Evolutionary conservation across 169 alveolate genomes (phyloP), one percentile per base, ranked within the genome.

Genomic region (Plasmodium chabaudi): DNA sequence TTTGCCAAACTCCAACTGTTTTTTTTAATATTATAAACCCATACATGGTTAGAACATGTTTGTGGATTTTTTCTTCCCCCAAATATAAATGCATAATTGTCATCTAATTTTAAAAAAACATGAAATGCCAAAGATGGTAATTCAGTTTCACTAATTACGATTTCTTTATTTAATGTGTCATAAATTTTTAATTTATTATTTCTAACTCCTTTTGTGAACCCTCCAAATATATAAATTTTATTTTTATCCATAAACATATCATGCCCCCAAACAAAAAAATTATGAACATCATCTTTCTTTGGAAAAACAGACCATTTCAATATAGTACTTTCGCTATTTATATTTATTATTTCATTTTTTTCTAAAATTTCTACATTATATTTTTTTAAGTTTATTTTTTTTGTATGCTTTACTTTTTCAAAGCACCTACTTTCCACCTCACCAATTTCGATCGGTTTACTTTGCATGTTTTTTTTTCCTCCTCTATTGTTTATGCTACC

Each of bases 241-340:
- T 61, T 70, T 70, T 79, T 59, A 10, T 53, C 49, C 47, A 82
- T 82, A 51, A 82, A 82, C 84, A 82, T 82, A 47, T 82, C 90
- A 53, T 82, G 90, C 4, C 90, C 90, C 90, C 90, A 82, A 13
- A 65, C 82, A 59, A 82, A 82, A 49, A 82, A 53, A 21, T 82
- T 82, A 6, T 82, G 84, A 7, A 82, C 53, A 34, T 82, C 60
- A 25, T 12, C 15, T 23, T 53, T 70, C 67, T 9, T 67, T 1
- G 72, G 9, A 15, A 82, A 47, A 57, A 82, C 47, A 44, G 67
- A 67, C 79, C 90, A 82, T 34, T 68, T 13, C 25, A 82, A 10
- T 39, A 49, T 19, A 42, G 46, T 39, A 15, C 68, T 34, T n/a
- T 55, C 68, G 19, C 10, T 10, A 21, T 68, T 25, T 7, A 17